phyloP scores from a whole-genome alignment of 306 rosid genomes.

The Fragaria iinumae region DNA sequence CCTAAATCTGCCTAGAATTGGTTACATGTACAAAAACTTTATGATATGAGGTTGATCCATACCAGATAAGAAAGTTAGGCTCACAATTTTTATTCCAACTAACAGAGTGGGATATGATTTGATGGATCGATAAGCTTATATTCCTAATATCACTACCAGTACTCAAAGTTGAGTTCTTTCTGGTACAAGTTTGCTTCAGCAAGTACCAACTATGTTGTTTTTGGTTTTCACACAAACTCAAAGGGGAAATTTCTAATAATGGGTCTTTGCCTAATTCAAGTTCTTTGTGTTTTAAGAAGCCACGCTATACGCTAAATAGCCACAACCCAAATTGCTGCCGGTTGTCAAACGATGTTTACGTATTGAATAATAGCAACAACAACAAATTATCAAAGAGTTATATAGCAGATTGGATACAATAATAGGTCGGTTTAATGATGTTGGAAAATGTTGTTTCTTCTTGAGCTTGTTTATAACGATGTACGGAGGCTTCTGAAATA shows the following conservation, averaged over 20 bases:
- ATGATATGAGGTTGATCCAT: background rate
- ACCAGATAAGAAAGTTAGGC: conserved; percentile 2
- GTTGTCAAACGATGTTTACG: background rate
- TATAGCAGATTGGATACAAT: background rate
- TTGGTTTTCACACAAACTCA: background rate
- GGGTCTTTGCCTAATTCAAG: background rate
- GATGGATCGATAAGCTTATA: conserved; percentile 8
- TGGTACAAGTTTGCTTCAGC: background rate
- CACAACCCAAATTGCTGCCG: background rate
- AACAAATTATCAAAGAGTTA: background rate
- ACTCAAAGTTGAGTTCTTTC: background rate
- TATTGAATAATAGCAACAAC: background rate
- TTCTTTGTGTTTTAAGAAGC: background rate
- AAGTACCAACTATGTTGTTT: background rate
- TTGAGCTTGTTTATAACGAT: too few relatives aligned
- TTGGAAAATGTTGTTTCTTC: too few relatives aligned
- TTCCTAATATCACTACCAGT: conserved; percentile 8
- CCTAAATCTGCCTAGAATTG: conserved; percentile 31
- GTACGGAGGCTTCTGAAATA: too few relatives aligned
- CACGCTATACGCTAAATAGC: background rate
- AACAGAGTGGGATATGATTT: background rate
- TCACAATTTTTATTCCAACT: background rate
- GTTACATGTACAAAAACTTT: conserved; percentile 4
- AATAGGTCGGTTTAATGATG: background rate
- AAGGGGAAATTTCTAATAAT: background rate